Evolutionary conservation across 345 rosid genomes (phyloP), one percentile per base, ranked within the genome.

Genomic region (Populus alba): DNA sequence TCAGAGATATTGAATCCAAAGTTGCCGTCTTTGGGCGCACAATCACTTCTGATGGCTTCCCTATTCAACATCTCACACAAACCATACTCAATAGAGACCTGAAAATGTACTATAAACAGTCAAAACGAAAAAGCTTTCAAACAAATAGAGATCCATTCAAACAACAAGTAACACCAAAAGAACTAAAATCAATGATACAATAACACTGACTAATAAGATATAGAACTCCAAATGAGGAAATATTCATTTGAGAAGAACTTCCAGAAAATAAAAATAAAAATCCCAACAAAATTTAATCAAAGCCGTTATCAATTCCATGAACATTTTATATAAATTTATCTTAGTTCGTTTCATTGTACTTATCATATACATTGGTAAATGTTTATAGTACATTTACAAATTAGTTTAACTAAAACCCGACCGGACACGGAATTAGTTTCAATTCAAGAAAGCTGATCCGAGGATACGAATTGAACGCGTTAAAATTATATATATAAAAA

Each of bases 61-160:
- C 75, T 35, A 73, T 85, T 92, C 79, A 96, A 18, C 91, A 91
- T 85, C 88, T 92, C 98, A 74, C 95, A 90, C 77, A 96, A 79
- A 72, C 97, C 98, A 85, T 79, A 83, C 74, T 94, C 98, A 45
- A 96, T 78, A 20, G 92, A 78, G 12, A 91, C 94, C 98, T 96
- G 83, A 47, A 66, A 67, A 51, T n/a, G 39, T 3, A 17, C 33
- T 49, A 7, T 67, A 57, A 7, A 76, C 16, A 16, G 5, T 27
- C 9, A 43, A 29, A 27, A 37, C 51, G 51, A 23, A 33, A 2
- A 23, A 20, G 59, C 23, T n/a, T 33, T 31, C 27, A 7, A n/a
- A 38, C 27, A 7, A 43, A 31, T 12, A 53, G 15, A 62, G n/a
- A 23, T 59, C 29, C 63, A 57, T 25, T 57, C 29, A 23, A 59